Evolutionary conservation across 768 basidiomycete species (phyloP), one percentile per base, ranked within the genome.

Genomic region (Pleurotus cornucopiae): DNA sequence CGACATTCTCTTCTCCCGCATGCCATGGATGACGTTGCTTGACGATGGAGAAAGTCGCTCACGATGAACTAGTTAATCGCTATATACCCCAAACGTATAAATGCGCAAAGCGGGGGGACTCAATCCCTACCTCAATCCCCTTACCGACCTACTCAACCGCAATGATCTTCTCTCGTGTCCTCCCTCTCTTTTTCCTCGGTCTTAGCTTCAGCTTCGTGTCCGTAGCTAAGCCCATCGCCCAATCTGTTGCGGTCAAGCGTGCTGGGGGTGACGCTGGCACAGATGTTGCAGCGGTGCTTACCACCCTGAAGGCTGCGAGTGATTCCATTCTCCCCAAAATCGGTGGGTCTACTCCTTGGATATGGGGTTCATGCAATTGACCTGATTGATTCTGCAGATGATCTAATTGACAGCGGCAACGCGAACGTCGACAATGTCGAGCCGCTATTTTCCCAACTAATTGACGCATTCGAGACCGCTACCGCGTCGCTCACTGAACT

Each of bases 291-390:
- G 53, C 62, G 40, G 61, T 63, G 18, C 45, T 68, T 46, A 56
- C 39, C 49, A 63, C 52, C 0, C 61, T 67, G 45, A 57, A 66
- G 57, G 51, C 56, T 49, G 38, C 59, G 46, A 60, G 60, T 18
- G 56, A 58, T 49, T 2, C 55, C 6, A 61, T 64, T 45, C 62
- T 67, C 21, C 57, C 60, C n/a, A 55, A 64, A 48, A 67, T 68
- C 49, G 38, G 64, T 67, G 34, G 34, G 6, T 20, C 18, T 46
- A 23, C 46, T 20, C 25, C 5, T 23, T 54, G 12, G 38, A 5
- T 38, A 4, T 41, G 30, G 9, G 6, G 30, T 6, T 54, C 18
- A 5, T 16, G 3, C 47, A 60, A 55, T 58, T 16, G 23, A 49
- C 23, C 37, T 63, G 37, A 54, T 55, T 25, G 30, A 58, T 5